Evolutionary conservation across 805 yeast species (phyloP), one percentile per base, ranked within the genome.

Genomic region (Nakazawaea pomicola): DNA sequence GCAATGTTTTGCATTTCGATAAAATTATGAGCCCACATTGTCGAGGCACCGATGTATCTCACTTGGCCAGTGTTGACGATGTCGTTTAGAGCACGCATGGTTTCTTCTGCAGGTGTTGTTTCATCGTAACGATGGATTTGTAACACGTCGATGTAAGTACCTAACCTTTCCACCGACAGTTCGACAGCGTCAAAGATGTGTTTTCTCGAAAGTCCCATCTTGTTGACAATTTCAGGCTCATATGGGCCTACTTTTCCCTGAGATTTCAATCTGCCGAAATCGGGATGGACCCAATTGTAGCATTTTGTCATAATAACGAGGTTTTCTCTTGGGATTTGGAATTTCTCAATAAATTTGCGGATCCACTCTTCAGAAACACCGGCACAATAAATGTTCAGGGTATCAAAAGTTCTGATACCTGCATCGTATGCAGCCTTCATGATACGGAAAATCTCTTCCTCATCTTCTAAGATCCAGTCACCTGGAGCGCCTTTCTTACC

Each of bases 1-100:
- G 86, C 84, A 41, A 69, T 60, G 46, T 56, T 60, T 50, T 79
- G 85, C 50, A 75, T 49, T 44, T 67, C 68, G 4, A 66, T 73
- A 52, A 78, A 77, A 49, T 78, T 76, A 14, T 58, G 54, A 2
- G 78, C 72, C 48, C 64, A 62, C 83, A 78, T 77, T 2, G 78
- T 60, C 1, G 81, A 76, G 2, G 83, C 82, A 18, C 84, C 83
- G 43, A 78, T 66, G 54, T 78, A 78, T 37, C 80, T 61, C 6
- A 64, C 65, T 25, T 58, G 51, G 10, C 81, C 80, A 28, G 49
- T 41, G 19, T 62, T 57, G 16, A 74, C 70, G 8, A 73, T 64
- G 45, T 70, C 76, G 50, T 78, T 70, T 50, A 78, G 58, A 1
- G 82, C 72, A 50, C 57, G 68, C 79, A 78, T 76, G 28, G 67